phyloP scores from a whole-genome alignment of 257 asterid genomes.

The Rubia yunnanensis region DNA sequence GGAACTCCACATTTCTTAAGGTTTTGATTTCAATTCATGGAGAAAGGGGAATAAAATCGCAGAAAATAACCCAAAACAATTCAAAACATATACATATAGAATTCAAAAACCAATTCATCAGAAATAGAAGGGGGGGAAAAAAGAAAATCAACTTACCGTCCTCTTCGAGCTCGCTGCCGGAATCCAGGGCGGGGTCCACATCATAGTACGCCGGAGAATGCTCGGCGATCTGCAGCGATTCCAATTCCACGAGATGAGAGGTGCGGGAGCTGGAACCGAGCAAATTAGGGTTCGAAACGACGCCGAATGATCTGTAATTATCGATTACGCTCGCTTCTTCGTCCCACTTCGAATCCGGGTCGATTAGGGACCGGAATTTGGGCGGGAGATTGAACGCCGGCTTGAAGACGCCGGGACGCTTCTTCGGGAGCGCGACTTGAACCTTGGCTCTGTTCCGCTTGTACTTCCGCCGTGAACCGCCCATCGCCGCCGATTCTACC shows the following conservation, averaged over 20 bases:
- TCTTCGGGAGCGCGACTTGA: slow-evolving; percentile 70
- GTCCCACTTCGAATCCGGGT: slow-evolving; percentile 69
- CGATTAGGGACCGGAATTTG: slow-evolving; percentile 57
- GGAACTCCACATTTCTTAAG: too few species aligned
- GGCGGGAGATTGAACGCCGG: slow-evolving; percentile 86
- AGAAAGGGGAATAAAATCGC: too few species aligned
- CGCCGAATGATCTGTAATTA: slow-evolving; percentile 89
- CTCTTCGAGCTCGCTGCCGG: slow-evolving; percentile 94
- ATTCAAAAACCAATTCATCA: too few species aligned
- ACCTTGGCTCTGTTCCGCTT: slow-evolving; percentile 73
- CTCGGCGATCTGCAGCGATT: slow-evolving; percentile 67
- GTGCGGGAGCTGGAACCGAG: slow-evolving; percentile 87
- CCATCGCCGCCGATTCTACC: slow-evolving; percentile 39
- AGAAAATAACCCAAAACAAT: too few species aligned
- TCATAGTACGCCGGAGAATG: slow-evolving; percentile 3
- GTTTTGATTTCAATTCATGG: too few species aligned
- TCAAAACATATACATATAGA: too few species aligned
- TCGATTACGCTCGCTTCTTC: slow-evolving; percentile 72
- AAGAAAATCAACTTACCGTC: slow-evolving; percentile 44
- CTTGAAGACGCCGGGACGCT: slow-evolving; percentile 65
- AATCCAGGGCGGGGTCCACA: slow-evolving; percentile 31
- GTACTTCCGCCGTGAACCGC: slow-evolving; percentile 86
- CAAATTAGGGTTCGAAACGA: slow-evolving; percentile 80
- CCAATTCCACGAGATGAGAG: slow-evolving; percentile 56
- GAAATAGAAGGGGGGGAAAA: too few species aligned